Evolutionary conservation across 306 rosid species (phyloP).

Genomic region (Erythrophleum fordii): DNA sequence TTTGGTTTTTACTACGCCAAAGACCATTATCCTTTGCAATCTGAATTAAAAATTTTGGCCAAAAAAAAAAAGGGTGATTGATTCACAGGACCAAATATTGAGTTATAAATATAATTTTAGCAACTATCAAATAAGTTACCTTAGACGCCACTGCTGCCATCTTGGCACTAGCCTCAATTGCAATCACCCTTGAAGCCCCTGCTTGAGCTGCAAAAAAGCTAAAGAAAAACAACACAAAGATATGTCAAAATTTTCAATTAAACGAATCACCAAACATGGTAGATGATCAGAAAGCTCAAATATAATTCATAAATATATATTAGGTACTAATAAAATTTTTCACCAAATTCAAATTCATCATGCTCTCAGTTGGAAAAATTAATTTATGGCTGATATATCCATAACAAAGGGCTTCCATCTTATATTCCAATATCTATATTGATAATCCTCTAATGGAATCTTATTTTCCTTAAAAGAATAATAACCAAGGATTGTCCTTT

Average conservation of each 20-base stretch:
- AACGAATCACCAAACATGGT: slow-evolving; percentile 15
- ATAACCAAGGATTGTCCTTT: slow-evolving; percentile 17
- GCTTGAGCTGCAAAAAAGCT: slow-evolving; percentile 92
- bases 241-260: slow-evolving; percentile 23
- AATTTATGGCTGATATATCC: background rate
- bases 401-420: background rate
- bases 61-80: slow-evolving; percentile 7
- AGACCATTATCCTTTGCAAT: slow-evolving; percentile 77
- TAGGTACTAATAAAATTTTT: background rate
- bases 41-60: slow-evolving; percentile 49
- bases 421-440: background rate
- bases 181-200: slow-evolving; percentile 87
- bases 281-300: background rate
- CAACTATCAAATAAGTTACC: slow-evolving; percentile 43
- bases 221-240: slow-evolving; percentile 16
- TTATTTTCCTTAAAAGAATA: background rate
- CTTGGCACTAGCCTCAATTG: slow-evolving; percentile 92
- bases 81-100: slow-evolving; percentile 26
- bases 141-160: slow-evolving; percentile 91
- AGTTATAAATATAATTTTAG: slow-evolving; percentile 8
- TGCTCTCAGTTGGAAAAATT: background rate
- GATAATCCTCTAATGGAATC: background rate
- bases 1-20: slow-evolving; percentile 46
- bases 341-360: background rate
- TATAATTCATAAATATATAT: background rate